A percentile compares a stretch with the other conserved stretches of the same genome.
Evolutionary conservation across 2,329 filamentous ascomycete species (phyloP).

Genomic region (Aspergillus fructus): DNA sequence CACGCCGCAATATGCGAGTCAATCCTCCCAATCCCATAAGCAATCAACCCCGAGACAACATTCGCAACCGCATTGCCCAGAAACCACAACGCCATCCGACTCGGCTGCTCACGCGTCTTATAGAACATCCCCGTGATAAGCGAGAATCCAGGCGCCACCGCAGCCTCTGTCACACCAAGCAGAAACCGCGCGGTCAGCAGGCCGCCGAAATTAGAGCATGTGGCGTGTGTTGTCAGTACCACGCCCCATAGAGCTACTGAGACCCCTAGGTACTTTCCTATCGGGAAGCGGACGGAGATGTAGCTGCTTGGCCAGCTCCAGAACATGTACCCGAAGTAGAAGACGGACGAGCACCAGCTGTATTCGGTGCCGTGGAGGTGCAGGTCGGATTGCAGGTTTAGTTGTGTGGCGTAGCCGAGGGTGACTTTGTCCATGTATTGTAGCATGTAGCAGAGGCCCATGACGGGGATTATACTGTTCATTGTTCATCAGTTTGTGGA

Average conservation of each 20-base stretch:
- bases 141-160: slow-evolving; percentile 7
- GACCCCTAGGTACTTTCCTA: slow-evolving; percentile 25
- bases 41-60: not conserved
- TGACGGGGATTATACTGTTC: not conserved
- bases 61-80: not conserved
- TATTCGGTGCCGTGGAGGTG: slow-evolving; percentile 16
- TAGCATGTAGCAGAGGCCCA: slow-evolving; percentile 4
- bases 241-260: not conserved
- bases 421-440: slow-evolving; percentile 8
- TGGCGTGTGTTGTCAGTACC: not conserved
- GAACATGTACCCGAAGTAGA: slow-evolving; percentile 32
- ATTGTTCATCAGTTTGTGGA: no score
- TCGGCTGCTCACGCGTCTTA: slow-evolving; percentile 1
- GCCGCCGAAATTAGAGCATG: not conserved
- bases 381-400: not conserved
- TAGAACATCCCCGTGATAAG: slow-evolving; percentile 8
- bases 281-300: slow-evolving; percentile 25
- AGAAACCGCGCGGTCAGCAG: slow-evolving; percentile 1
- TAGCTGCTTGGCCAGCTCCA: slow-evolving; percentile 29
- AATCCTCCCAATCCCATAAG: slow-evolving; percentile 1
- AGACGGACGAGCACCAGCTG: slow-evolving; percentile 30
- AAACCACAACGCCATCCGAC: slow-evolving; percentile 6
- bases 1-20: slow-evolving; percentile 17
- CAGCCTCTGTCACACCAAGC: not conserved
- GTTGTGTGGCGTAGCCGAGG: not conserved